Base-by-base conservation (phyloP, 805 yeast species). In the Suhomyces tanzawaensis region DNA sequence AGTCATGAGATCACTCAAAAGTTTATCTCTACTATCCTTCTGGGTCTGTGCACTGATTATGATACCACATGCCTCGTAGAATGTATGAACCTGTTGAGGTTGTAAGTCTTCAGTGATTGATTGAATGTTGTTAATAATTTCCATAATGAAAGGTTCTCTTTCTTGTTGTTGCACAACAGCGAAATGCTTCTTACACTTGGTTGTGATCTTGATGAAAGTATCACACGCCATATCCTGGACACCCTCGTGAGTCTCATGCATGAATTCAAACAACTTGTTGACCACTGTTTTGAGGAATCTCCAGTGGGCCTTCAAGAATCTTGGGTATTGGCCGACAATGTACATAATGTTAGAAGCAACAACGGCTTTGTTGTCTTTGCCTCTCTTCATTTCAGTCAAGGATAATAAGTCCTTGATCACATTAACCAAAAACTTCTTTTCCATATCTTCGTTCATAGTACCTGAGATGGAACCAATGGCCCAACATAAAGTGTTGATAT, bases 191-290 rank as follows among this genome's bases (percentile, higher is more conserved):
- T 89, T 90, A 75, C 99, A 93, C 66, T 93, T 93, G 50, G 79
- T 82, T 16, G 96, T 87, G 61, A 93, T 93, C 63, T 93, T 93
- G 58, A 91, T 91, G 59, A 93, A 93, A 1, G 99, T 93, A 64
- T 93, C 99, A 72, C 99, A 93, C 7, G 99, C 99, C 99, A 93
- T 93, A 64, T 93, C 99, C 69, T 93, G 99, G 45, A 93, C 99
- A 70, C 99, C 99, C 64, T 91, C 99, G 64, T 93, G 99, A n/a
- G 97, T 89, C 73, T 93, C 99, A 69, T 93, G 98, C 99, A 93
- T 93, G 57, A 93, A 93, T 63, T 93, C 99, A 63, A 93, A 93
- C 53, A 93, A 74, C 64, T 93, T 93, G 66, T 87, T 83, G 44
- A 93, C 91, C 30, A 93, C 99, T 0, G 98, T 93, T 62, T 90